These are phyloP conservation scores for Suillus ampliporus DNA, from an alignment of 768 basidiomycete genomes.

Conservation along the genomic window DNA sequence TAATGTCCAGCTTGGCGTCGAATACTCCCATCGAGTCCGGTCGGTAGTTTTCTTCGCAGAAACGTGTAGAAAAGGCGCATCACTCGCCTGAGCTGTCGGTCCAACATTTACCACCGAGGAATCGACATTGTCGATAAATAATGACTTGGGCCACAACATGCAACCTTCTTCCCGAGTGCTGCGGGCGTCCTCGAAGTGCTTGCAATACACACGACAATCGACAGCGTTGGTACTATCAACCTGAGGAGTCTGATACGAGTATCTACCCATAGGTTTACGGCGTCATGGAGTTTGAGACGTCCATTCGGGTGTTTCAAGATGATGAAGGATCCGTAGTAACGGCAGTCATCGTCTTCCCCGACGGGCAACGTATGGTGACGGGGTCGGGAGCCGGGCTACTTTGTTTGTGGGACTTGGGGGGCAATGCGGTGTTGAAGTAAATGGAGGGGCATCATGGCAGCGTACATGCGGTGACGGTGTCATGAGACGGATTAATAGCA, in stretches of 20 bases:
- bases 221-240: no score
- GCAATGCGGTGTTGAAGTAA: background rate
- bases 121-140: background rate
- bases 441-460: background rate
- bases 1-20: background rate
- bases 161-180: no score
- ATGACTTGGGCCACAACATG: background rate
- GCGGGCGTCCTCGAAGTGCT: no score
- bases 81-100: background rate
- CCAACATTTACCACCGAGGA: background rate
- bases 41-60: background rate
- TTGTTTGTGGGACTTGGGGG: background rate
- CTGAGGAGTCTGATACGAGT: no score
- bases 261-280: no score
- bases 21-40: background rate
- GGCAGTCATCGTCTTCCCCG: background rate
- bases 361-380: background rate
- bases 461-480: background rate
- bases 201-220: no score
- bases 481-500: no score
- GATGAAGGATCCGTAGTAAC: background rate
- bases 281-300: no score
- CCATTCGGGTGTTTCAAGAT: background rate
- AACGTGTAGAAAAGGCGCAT: background rate
- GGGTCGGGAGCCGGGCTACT: background rate